Evolutionary conservation across 208 protist genomes (phyloP), one percentile per base, ranked within the genome.

Genomic region (Novymonas esmeraldas): DNA sequence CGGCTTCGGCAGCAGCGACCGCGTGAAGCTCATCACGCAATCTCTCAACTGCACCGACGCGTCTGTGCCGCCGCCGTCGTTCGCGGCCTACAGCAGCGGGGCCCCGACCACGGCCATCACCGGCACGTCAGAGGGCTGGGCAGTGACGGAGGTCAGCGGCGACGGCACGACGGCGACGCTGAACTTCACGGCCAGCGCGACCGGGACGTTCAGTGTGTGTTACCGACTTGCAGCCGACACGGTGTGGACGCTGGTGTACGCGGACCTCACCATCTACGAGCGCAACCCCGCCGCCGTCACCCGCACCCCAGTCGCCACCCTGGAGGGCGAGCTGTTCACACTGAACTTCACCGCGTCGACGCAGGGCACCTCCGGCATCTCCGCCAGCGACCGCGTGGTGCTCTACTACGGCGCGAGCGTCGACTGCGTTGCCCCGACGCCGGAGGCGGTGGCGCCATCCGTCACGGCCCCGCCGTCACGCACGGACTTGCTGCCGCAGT

Each of bases 241-340:
- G 42, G 87, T 95, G 41, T 97, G 92, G 89, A 97, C 92, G 26
- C 71, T 92, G n/a, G 85, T 97, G 42, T 94, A 97, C 76, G 62
- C 73, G 34, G 67, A 85, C 74, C 82, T 97, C 26, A 64, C 59
- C 52, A 84, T 97, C 68, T 44, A 60, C 39, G 61, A 78, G 38
- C 82, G 82, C 55, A 79, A 87, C 64, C 92, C 92, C 6, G 34
- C 56, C 26, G 26, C 20, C n/a, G 80, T 95, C 39, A 70, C 48
- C 3, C 69, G 81, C 60, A 86, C 72, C 1, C 89, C 92, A 11
- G 64, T 78, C 38, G 60, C 65, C 22, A 67, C 80, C 1, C 70
- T 91, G 16, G 87, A 95, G 42, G 84, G 87, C 38, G 89, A 97
- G 64, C 74, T 94, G 33, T 95, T 97, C 70, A 94, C 92, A 67